phyloP scores from a whole-genome alignment of 2,329 filamentous ascomycete genomes.

The Hymenoscyphus fructigenus region DNA sequence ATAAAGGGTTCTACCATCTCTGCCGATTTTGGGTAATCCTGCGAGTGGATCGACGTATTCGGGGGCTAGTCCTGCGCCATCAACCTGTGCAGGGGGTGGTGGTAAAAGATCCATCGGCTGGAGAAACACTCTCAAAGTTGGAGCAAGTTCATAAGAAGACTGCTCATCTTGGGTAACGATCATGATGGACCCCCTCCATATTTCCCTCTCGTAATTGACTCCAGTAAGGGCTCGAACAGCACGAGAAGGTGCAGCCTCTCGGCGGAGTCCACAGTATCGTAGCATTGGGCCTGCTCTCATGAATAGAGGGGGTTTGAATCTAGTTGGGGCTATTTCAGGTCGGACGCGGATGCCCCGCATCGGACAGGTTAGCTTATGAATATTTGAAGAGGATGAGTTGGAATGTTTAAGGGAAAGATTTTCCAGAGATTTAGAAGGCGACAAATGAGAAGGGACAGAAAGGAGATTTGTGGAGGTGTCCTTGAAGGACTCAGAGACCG shows the following conservation, averaged over 20 bases:
- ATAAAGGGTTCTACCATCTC: slow-evolving; percentile 82
- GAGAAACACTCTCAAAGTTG: slow-evolving; percentile 79
- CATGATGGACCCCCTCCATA: slow-evolving; percentile 93
- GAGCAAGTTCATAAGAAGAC: slow-evolving; percentile 80
- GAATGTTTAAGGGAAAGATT: slow-evolving; percentile 10
- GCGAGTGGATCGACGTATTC: slow-evolving; percentile 89
- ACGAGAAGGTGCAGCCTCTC: slow-evolving; percentile 50
- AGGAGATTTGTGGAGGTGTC: slow-evolving; percentile 7
- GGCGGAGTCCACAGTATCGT: slow-evolving; percentile 81
- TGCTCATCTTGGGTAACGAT: slow-evolving; percentile 86
- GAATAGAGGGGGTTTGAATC: slow-evolving; percentile 80
- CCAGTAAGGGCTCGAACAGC: slow-evolving; percentile 35
- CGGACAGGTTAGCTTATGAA: slow-evolving; percentile 37
- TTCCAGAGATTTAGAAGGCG: not conserved
- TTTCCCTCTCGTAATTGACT: slow-evolving; percentile 59
- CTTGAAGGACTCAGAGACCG: not conserved
- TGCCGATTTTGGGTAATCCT: slow-evolving; percentile 80
- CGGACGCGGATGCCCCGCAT: slow-evolving; percentile 39
- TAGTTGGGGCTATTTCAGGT: slow-evolving; percentile 50
- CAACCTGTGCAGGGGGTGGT: slow-evolving; percentile 69
- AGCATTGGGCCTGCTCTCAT: slow-evolving; percentile 89
- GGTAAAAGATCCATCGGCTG: slow-evolving; percentile 82
- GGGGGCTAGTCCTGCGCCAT: slow-evolving; percentile 64
- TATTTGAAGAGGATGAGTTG: slow-evolving; percentile 14
- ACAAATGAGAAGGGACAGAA: slow-evolving; percentile 3